phyloP scores from a whole-genome alignment of 768 basidiomycete genomes.

The Austroboletus eburneus region DNA sequence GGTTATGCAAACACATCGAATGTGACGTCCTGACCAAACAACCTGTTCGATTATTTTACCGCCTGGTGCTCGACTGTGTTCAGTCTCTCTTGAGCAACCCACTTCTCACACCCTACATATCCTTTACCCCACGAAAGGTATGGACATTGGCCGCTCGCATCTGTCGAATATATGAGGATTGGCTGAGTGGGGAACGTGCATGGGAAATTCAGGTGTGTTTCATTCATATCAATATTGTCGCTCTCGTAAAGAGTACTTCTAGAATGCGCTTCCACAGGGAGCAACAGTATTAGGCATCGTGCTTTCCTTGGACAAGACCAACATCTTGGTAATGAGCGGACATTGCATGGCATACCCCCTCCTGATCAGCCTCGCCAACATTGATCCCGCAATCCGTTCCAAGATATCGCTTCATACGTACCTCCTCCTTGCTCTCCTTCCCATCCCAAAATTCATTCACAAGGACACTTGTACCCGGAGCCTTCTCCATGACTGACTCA shows the following conservation, averaged over 20 bases:
- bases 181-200: constrained; percentile 10
- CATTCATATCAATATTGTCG: neutral
- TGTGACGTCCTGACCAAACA: constrained; percentile 20
- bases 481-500: constrained; percentile 24
- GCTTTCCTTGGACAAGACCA: constrained; percentile 10
- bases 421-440: constrained; percentile 14
- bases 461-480: neutral
- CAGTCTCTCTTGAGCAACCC: constrained; percentile 24
- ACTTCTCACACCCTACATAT: constrained; percentile 21
- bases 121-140: constrained; percentile 14
- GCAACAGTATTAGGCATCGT: constrained; percentile 1
- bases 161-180: constrained; percentile 10
- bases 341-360: neutral
- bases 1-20: neutral
- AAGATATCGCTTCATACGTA: constrained; percentile 4
- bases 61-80: constrained; percentile 26
- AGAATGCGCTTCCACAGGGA: constrained; percentile 5
- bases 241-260: neutral
- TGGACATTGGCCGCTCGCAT: constrained; percentile 10
- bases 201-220: constrained; percentile 25
- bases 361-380: neutral
- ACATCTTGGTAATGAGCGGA: neutral
- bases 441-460: constrained; percentile 16
- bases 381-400: neutral
- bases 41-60: constrained; percentile 26